Base-by-base conservation (phyloP, 2,329 filamentous ascomycete species). In the Pezicula carpinea region DNA sequence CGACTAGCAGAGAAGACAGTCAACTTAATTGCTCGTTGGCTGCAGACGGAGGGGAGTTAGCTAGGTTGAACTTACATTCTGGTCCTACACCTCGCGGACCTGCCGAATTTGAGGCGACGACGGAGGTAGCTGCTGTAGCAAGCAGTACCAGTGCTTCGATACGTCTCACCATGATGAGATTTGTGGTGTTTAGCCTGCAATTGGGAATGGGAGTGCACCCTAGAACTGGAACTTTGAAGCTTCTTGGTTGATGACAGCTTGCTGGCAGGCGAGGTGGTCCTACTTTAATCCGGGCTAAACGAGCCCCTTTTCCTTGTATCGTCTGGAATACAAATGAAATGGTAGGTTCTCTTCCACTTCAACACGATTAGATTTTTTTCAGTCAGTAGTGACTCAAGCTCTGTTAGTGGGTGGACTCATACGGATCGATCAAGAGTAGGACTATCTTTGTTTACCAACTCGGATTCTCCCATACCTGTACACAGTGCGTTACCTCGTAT, bases 61-160 rank as follows among this genome's bases (percentile, higher is more conserved):
- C 53, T 41, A 41, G 47, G 44, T 48, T 43, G 47, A 46, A 80
- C 86, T 71, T 77, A 96, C 91, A 96, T 71, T 96, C 90, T 40
- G 91, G 91, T 31, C 87, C 82, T 60, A 96, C 91, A 59, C 91
- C 91, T 63, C 89, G 80, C 47, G 91, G 91, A 63, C 89, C 73
- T 50, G 78, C 72, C 48, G 79, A 74, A 53, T 85, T 83, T 63
- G 85, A 80, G 55, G 79, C 81, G 57, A 79, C 47, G 23, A 60
- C 44, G 5, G 60, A 58, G 19, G 53, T 54, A 18, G 59, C 55
- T 21, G 64, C 48, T 14, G 59, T 61, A 53, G 60, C 51, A 21
- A 64, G 49, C 29, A 65, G 57, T 52, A 64, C 53, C 45, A 63
- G 48, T 54, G 58, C 53, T 50, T 61, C 54, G 43, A 61, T 46